Percentiles rank a stretch among this genome's conserved stretches.
Conservation (phyloP, 352 stramenopile species). For the Pythium apleroticum region DNA sequence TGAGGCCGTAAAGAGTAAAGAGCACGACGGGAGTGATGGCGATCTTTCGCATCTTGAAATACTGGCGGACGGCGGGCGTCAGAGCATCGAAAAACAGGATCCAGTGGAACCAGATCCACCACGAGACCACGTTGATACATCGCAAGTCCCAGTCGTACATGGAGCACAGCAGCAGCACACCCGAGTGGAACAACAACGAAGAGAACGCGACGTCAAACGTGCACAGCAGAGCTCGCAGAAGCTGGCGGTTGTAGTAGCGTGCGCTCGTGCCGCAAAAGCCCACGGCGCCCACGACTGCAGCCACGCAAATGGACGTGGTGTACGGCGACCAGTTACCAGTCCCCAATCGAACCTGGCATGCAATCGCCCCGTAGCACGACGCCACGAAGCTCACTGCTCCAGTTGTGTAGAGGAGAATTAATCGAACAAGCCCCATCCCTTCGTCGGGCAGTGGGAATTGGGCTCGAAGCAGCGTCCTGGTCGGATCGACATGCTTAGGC, state of each 20-base stretch:
- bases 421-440: not conserved
- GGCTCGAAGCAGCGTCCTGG: slow-evolving; percentile 7
- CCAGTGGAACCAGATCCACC: slow-evolving; percentile 54
- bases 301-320: slow-evolving; percentile 1
- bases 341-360: slow-evolving; percentile 12
- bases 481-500: slow-evolving; percentile 18
- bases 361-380: slow-evolving; percentile 16
- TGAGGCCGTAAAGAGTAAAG: slow-evolving; percentile 29
- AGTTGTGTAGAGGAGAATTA: slow-evolving; percentile 12
- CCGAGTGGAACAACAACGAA: slow-evolving; percentile 24
- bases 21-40: slow-evolving; percentile 18
- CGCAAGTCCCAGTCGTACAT: slow-evolving; percentile 35
- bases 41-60: slow-evolving; percentile 31
- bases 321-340: not conserved
- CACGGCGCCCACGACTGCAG: slow-evolving; percentile 17
- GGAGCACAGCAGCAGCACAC: slow-evolving; percentile 29
- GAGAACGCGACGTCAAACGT: slow-evolving; percentile 33
- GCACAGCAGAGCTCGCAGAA: slow-evolving; percentile 23
- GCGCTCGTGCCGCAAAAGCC: slow-evolving; percentile 21
- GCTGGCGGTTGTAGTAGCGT: slow-evolving; percentile 22
- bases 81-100: slow-evolving; percentile 46
- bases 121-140: slow-evolving; percentile 37
- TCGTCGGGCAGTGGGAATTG: slow-evolving; percentile 5
- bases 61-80: slow-evolving; percentile 30
- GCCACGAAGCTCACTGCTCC: slow-evolving; percentile 22